These are phyloP conservation scores for Mrakia frigida DNA, from an alignment of 768 basidiomycete genomes.

Conservation along the genomic window DNA sequence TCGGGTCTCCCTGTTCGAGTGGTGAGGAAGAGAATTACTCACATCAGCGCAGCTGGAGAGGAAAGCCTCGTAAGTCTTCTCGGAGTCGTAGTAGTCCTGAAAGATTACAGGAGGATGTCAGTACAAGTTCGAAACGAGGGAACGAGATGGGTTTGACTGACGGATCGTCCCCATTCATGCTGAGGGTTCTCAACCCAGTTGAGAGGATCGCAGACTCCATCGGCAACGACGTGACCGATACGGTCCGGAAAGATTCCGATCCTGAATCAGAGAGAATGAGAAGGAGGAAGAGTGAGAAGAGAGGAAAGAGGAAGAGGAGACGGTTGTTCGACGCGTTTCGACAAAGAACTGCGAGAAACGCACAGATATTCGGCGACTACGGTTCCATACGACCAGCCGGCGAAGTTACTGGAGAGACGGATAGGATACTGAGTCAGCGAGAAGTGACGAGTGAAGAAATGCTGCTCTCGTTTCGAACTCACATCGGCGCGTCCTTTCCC, in stretches of 20 bases:
- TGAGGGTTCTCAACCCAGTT: conserved; percentile 28
- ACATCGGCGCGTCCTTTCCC: conserved; percentile 25
- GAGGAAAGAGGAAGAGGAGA: neutral
- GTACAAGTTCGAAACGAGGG: too few species aligned
- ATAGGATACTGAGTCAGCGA: neutral
- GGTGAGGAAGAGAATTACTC: neutral
- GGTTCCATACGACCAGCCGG: conserved; percentile 26
- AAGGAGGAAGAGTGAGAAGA: neutral
- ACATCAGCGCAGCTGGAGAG: conserved; percentile 13
- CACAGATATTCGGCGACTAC: conserved; percentile 20
- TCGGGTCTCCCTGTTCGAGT: too few species aligned
- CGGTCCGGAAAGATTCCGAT: conserved; percentile 21
- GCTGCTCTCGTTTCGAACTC: neutral
- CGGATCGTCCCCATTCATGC: conserved; percentile 21
- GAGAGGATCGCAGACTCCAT: conserved; percentile 27
- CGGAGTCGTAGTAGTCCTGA: conserved; percentile 25
- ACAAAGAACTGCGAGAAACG: too few species aligned
- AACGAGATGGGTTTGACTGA: neutral
- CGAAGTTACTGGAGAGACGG: conserved; percentile 14
- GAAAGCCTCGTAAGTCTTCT: conserved; percentile 24
- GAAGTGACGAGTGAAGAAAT: neutral
- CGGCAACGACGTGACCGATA: conserved; percentile 13
- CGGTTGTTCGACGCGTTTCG: too few species aligned
- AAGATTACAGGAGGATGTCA: neutral
- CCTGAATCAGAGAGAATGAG: neutral